phyloP scores from a whole-genome alignment of 805 yeast species.

The Komagataella pastoris region DNA sequence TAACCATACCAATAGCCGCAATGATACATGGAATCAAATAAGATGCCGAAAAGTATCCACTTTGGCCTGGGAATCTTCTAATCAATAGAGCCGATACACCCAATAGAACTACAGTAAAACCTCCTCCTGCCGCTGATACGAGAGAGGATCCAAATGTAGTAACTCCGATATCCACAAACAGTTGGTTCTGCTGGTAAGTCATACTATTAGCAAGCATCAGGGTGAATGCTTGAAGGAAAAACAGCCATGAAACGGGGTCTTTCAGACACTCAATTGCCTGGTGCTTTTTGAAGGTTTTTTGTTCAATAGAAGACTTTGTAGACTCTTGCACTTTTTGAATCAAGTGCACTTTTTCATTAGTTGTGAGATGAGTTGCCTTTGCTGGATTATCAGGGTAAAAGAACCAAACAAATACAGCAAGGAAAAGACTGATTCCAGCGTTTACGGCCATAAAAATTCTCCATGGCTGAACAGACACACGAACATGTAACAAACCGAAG shows the following conservation, averaged over 20 bases:
- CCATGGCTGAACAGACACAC: conserved; percentile 25
- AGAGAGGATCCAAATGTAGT: conserved; percentile 32
- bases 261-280: conserved; percentile 36
- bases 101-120: conserved; percentile 25
- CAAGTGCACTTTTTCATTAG: conserved; percentile 37
- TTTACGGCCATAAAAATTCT: conserved; percentile 39
- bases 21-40: conserved; percentile 28
- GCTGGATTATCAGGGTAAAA: conserved; percentile 47
- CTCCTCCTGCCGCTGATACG: conserved; percentile 29
- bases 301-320: conserved; percentile 27
- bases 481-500: conserved; percentile 21
- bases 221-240: conserved; percentile 24
- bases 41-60: conserved; percentile 21
- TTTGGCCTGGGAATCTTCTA: conserved; percentile 16
- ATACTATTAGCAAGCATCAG: conserved; percentile 39
- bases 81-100: conserved; percentile 31
- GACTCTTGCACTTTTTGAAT: conserved; percentile 26
- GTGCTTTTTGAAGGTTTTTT: conserved; percentile 28
- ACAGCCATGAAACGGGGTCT: conserved; percentile 35
- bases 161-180: conserved; percentile 29
- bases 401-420: conserved; percentile 19
- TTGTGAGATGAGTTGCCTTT: conserved; percentile 29
- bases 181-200: conserved; percentile 36
- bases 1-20: conserved; percentile 27
- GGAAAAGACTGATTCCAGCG: conserved; percentile 37